phyloP scores from a whole-genome alignment of 495 filamentous ascomycete species.

The Penicillium ochrochloron region DNA sequence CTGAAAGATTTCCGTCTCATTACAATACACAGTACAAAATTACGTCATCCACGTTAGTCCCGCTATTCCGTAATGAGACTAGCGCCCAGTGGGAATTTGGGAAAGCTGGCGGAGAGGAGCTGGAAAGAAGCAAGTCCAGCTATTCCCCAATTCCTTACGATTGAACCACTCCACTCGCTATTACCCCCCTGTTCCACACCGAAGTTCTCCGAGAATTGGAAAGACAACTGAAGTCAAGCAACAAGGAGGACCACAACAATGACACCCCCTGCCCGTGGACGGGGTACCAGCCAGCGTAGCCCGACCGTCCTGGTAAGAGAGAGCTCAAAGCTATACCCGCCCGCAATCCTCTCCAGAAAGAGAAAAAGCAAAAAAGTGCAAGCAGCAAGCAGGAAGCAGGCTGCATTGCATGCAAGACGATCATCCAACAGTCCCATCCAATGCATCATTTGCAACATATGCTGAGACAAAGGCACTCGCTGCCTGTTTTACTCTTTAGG shows the following conservation, averaged over 20 bases:
- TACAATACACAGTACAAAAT: constrained; percentile 9
- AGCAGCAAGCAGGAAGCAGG: constrained; percentile 20
- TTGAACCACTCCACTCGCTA: neutral
- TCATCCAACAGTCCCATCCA: neutral
- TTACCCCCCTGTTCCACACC: neutral
- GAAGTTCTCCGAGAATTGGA: constrained; percentile 12
- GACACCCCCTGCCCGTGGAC: constrained; percentile 43
- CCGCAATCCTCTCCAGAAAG: neutral
- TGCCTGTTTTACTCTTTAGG: constrained; percentile 37
- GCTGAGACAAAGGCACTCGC: constrained; percentile 18
- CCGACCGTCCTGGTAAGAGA: constrained; percentile 58
- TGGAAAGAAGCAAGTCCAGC: constrained; percentile 6
- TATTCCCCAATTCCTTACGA: constrained; percentile 3
- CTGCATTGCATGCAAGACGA: constrained; percentile 8
- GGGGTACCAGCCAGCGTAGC: constrained; percentile 53
- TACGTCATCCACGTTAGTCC: constrained; percentile 9
- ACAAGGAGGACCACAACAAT: constrained; percentile 23
- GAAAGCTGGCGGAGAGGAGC: constrained; percentile 6
- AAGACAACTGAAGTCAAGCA: neutral
- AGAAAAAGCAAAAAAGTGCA: constrained; percentile 1
- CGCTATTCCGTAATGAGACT: constrained; percentile 14
- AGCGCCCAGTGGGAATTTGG: constrained; percentile 15
- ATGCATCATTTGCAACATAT: constrained; percentile 3
- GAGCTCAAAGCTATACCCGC: constrained; percentile 14
- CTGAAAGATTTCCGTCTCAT: constrained; percentile 10